Base-by-base conservation (phyloP, 2,329 filamentous ascomycete species). In the Colletotrichum acutatum region DNA sequence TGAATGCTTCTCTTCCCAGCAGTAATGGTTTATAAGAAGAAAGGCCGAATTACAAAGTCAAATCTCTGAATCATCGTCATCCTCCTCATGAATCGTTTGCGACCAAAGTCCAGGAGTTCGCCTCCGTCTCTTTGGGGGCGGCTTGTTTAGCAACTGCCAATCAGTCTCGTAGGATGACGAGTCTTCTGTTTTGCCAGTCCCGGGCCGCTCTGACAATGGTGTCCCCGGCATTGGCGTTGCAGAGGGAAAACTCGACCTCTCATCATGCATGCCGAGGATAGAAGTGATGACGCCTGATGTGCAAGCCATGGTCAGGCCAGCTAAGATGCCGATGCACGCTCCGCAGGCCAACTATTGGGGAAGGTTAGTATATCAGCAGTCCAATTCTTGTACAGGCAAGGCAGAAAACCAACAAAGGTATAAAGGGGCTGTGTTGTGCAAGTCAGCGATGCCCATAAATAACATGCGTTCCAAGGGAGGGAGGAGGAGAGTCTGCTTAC, bases 21-120 rank as follows among this genome's bases (percentile, higher is more conserved):
- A 60, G 49, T 53, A 53, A 61, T 46, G 22, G 62, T 52, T 58
- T 56, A 37, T 28, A 24, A 32, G 7, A 68, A 61, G 49, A 66
- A 26, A 52, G 34, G n/a, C 57, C 28, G n/a, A 42, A 54, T 28
- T 22, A 59, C 37, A 28, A 19, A 9, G n/a, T 77, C 64, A 80
- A 58, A 76, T 65, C 53, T 87, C 87, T 26, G 87, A 90, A 76
- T 86, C 86, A 79, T 93, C 92, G 64, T 92, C 91, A 79, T 94
- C 93, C 79, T 93, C 91, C 80, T 94, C 93, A 70, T 92, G 87
- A 74, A 95, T 94, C 0, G 90, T 93, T 78, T 93, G 90, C 32
- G 88, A 86, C 56, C 93, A 82, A 22, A 94, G 79, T 1, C 88
- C 88, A 63, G 84, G 82, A 5, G 83, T 82, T 60, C 84, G 81